These are phyloP conservation scores for Galeopsis tetrahit DNA, from an alignment of 257 asterid genomes.

Conservation along the genomic window DNA sequence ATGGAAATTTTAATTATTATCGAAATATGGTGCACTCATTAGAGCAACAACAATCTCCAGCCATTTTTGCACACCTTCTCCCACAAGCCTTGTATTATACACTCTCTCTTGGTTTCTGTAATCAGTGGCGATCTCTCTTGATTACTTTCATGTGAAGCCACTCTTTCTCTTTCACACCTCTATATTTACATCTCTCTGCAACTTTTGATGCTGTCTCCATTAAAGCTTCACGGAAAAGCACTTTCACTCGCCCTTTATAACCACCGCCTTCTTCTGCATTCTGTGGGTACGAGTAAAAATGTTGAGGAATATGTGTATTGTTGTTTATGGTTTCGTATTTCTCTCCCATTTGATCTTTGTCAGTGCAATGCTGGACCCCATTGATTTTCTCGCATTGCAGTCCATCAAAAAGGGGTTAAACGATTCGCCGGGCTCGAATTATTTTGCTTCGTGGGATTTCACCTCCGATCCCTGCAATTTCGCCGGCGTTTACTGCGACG, in stretches of 20 bases:
- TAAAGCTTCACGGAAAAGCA: conserved; percentile 71
- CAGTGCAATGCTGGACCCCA: conserved; percentile 72
- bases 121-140: background rate
- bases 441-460: conserved; percentile 85
- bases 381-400: conserved; percentile 88
- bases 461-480: conserved; percentile 88
- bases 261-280: conserved; percentile 27
- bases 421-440: conserved; percentile 85
- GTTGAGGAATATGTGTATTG: background rate
- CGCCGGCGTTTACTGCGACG: conserved; percentile 77
- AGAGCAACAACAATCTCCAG: conserved; percentile 34
- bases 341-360: conserved; percentile 29
- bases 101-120: conserved; percentile 38
- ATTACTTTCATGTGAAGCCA: conserved; percentile 73
- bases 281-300: conserved; percentile 21
- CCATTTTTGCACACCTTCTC: conserved; percentile 47
- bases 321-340: conserved; percentile 28
- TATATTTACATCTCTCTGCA: conserved; percentile 34
- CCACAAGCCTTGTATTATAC: conserved; percentile 45
- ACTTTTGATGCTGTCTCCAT: conserved; percentile 61
- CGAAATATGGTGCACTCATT: conserved; percentile 12
- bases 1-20: conserved; percentile 3
- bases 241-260: conserved; percentile 43
- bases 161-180: conserved; percentile 31
- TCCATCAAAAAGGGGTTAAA: conserved; percentile 62